Base-by-base conservation (phyloP, 1,284 basidiomycete species). In the Apiotrichum siamense region DNA sequence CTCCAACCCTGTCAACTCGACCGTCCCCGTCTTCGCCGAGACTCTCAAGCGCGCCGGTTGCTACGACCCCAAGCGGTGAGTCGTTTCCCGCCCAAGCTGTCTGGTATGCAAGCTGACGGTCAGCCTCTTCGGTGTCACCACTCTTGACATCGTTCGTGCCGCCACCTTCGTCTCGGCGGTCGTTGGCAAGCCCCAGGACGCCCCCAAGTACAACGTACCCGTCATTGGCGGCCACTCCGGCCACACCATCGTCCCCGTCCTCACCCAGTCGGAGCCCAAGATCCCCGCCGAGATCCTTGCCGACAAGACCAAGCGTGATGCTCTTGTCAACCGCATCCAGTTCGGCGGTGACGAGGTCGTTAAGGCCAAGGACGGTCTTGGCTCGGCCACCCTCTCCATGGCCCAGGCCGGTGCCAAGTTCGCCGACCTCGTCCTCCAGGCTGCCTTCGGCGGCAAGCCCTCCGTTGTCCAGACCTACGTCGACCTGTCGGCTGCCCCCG, bases 151-250 rank as follows among this genome's bases (percentile, higher is more conserved):
- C 62, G 91, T 97, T 72, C 90, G 94, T 66, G 85, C 94, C 38
- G 84, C 89, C 41, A 90, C 88, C 60, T 98, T 98, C 82, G 81
- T 93, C 55, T 81, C 84, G 32, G 81, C 82, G 54, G 77, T 96
- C 67, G 77, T 83, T 50, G 83, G 84, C 60, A 79, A 82, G 61
- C 75, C 81, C 49, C 83, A 85, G 54, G 75, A 80, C 31, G 82
- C 79, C 33, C 50, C 64, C 58, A 74, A 89, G 56, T 82, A 84
- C 56, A 76, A 79, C 44, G 81, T 97, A 58, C 87, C 92, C 55
- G 93, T 97, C 61, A 78, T 97, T 53, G 94, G 96, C 68, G 94
- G 96, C 41, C 94, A 98, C 84, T 90, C 87, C 40, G 94, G 96
- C 63, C 80, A 86, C 42, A 98, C 94, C 55, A 98, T 98, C 70